Evolutionary conservation across 2,329 filamentous ascomycete species (phyloP), one percentile per base, ranked within the genome.

Genomic region (Stachybotrys chartarum): DNA sequence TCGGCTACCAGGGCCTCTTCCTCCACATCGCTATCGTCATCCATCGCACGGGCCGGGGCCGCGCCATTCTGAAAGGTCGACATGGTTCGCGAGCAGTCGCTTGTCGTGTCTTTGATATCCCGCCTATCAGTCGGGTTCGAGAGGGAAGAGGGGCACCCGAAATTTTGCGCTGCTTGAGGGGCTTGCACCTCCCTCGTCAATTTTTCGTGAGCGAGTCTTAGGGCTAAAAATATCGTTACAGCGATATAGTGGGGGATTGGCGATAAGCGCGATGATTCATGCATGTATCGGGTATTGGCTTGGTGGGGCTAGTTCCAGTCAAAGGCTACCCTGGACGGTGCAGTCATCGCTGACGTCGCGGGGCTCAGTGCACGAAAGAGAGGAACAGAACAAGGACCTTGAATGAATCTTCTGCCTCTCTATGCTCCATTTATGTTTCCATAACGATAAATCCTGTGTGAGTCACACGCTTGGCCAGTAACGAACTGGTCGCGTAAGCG

Each of bases 1-100:
- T 97, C 91, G 75, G 91, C 91, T 67, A 91, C 94, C 64, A 99
- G 84, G 66, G 88, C 88, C 78, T 97, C 94, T 81, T 97, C 93
- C 78, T 97, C 92, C 62, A 90, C 88, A 73, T 97, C 94, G 70
- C 91, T 96, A 71, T 95, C 91, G 74, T 93, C 88, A 66, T 85
- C 85, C 57, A 84, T 75, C 63, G 79, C 75, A 72, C 83, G 82
- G 68, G 78, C 72, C 63, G 82, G 80, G 69, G 81, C 78, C 67
- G 75, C 76, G 68, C 81, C 81, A 71, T 84, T 86, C 69, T 83
- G 78, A 68, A 81, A 83, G 63, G 74, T 77, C 72, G 80, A 83
- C 84, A 87, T 87, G 57, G 61, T 71, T 53, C 64, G 35, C 50
- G 61, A 59, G 55, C 58, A 60, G 58, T 60, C 60, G 58, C 59